Evolutionary conservation across 371 early-diverging fungal species (phyloP).

Genomic region (Apophysomyces sp.): DNA sequence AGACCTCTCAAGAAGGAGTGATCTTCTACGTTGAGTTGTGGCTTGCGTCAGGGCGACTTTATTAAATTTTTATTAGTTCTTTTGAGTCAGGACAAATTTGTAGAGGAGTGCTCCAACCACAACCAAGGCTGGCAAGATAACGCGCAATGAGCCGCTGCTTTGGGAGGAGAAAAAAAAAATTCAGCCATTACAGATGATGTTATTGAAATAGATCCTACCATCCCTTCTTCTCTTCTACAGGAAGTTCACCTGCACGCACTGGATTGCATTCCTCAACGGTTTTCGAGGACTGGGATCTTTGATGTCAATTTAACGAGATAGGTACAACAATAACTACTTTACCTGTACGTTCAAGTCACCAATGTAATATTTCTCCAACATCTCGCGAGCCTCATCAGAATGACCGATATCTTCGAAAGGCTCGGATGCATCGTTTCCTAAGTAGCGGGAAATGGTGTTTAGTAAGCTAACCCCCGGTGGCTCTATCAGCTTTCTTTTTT

Average conservation of each 20-base stretch:
- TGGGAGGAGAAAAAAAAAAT: not conserved
- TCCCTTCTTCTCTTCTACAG: conserved; percentile 25
- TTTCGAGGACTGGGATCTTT: conserved; percentile 18
- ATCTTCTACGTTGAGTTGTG: not conserved
- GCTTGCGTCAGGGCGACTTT: not conserved
- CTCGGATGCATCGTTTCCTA: conserved; percentile 78
- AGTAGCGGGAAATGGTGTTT: not conserved
- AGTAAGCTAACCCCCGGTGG: not conserved
- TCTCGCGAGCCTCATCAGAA: conserved; percentile 67
- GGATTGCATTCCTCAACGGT: conserved; percentile 18
- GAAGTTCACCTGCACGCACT: conserved; percentile 46
- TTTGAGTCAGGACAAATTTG: conserved; percentile 38
- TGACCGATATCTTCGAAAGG: conserved; percentile 91
- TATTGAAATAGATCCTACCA: conserved; percentile 36
- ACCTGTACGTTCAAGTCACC: conserved; percentile 41
- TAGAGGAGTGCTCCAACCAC: conserved; percentile 36
- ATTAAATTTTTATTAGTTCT: not conserved
- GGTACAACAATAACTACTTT: not conserved
- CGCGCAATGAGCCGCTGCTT: conserved; percentile 20
- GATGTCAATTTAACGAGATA: not conserved
- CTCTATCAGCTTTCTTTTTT: too few relatives aligned
- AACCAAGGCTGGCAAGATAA: conserved; percentile 27
- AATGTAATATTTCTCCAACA: conserved; percentile 37
- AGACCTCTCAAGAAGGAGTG: not conserved
- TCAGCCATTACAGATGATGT: too few relatives aligned